Percentiles rank a stretch among this genome's conserved stretches.
Conservation (phyloP, 306 rosid species). For the Trifolium subterraneum region DNA sequence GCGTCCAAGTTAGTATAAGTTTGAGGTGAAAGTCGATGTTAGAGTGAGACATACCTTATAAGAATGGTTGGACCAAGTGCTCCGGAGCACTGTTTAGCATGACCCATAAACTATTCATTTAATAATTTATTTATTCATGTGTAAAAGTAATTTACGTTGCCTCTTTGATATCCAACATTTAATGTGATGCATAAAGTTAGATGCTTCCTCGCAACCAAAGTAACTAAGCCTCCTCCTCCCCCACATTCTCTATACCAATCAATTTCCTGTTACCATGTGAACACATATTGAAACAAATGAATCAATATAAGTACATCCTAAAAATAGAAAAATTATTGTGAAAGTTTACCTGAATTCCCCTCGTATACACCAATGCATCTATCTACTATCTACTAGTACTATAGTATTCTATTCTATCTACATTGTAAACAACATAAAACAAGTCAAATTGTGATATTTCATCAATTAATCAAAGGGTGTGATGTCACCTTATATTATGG, state of each 20-base stretch:
- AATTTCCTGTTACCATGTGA: constrained; percentile 26
- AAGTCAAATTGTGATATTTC: constrained; percentile 57
- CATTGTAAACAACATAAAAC: constrained; percentile 32
- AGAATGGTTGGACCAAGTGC: too few relatives aligned
- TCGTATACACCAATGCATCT: constrained; percentile 43
- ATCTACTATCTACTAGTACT: neutral
- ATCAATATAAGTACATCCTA: constrained; percentile 32
- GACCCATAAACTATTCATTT: too few relatives aligned
- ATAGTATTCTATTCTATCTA: neutral
- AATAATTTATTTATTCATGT: neutral
- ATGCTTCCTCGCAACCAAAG: neutral
- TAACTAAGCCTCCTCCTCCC: neutral
- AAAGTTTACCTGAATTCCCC: constrained; percentile 48
- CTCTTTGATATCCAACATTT: constrained; percentile 18
- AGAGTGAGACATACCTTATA: too few relatives aligned
- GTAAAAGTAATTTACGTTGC: neutral
- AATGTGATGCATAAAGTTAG: constrained; percentile 18
- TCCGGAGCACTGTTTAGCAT: too few relatives aligned
- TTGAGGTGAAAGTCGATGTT: too few relatives aligned
- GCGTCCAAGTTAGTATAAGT: too few relatives aligned
- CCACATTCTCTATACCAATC: neutral
- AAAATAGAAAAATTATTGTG: constrained; percentile 29
- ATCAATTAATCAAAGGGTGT: constrained; percentile 37
- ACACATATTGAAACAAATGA: constrained; percentile 15
- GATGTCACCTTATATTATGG: constrained; percentile 56